Percentiles rank a stretch among this genome's conserved stretches.
Conservation (phyloP, 352 stramenopile species). For the Pythium phragmitis region DNA sequence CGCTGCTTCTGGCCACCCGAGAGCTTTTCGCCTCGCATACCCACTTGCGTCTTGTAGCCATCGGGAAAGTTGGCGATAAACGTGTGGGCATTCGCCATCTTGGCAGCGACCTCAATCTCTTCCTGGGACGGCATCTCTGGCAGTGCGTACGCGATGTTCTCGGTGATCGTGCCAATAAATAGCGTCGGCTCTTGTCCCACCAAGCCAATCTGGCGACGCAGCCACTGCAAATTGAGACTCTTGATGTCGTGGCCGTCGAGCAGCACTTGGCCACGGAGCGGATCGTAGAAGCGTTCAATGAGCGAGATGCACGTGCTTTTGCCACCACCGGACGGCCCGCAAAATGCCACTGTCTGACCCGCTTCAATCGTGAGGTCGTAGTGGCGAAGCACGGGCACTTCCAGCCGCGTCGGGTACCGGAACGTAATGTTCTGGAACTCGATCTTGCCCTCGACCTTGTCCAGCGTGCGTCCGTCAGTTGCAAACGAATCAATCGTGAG, state of each 20-base stretch:
- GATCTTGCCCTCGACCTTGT: slow-evolving; percentile 35
- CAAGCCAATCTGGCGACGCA: slow-evolving; percentile 61
- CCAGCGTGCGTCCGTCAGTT: slow-evolving; percentile 18
- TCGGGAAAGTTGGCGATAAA: slow-evolving; percentile 92
- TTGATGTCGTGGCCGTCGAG: slow-evolving; percentile 79
- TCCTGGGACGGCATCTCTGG: slow-evolving; percentile 40
- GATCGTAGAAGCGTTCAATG: slow-evolving; percentile 76
- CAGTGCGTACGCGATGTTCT: slow-evolving; percentile 68
- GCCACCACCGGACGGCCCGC: slow-evolving; percentile 18
- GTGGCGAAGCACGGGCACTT: slow-evolving; percentile 73
- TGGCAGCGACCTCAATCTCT: slow-evolving; percentile 86
- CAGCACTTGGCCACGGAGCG: slow-evolving; percentile 48
- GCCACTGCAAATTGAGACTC: slow-evolving; percentile 62
- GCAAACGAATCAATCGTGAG: slow-evolving; percentile 45
- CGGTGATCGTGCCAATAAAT: slow-evolving; percentile 57
- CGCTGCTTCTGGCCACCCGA: slow-evolving; percentile 70
- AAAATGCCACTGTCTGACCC: slow-evolving; percentile 63
- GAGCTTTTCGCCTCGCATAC: slow-evolving; percentile 88
- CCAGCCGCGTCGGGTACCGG: slow-evolving; percentile 64
- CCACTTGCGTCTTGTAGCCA: slow-evolving; percentile 91
- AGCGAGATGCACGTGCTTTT: slow-evolving; percentile 31
- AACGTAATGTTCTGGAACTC: slow-evolving; percentile 74
- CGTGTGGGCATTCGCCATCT: slow-evolving; percentile 90
- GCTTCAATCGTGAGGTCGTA: slow-evolving; percentile 81
- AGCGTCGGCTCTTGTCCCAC: slow-evolving; percentile 47